Evolutionary conservation across 164 flowering plant species (phyloP).

Genomic region (Vitis cinerea): DNA sequence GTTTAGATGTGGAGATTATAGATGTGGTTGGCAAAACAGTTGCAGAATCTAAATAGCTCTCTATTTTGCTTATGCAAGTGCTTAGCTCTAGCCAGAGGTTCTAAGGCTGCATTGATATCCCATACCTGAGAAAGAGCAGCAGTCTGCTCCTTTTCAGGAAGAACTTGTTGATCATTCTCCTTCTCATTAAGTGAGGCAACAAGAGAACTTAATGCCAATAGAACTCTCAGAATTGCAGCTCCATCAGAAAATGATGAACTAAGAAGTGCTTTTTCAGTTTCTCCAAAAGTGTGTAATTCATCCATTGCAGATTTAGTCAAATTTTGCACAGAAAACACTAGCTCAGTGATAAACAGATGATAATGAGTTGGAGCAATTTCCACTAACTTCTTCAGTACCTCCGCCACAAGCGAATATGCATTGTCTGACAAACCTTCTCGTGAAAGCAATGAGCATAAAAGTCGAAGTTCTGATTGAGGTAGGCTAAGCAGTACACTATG

Average conservation of each 20-base stretch:
- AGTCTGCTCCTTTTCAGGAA: slow-evolving; percentile 46
- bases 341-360: slow-evolving; percentile 76
- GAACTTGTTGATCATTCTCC: slow-evolving; percentile 44
- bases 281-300: slow-evolving; percentile 75
- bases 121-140: slow-evolving; percentile 59
- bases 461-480: slow-evolving; percentile 78
- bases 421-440: slow-evolving; percentile 94
- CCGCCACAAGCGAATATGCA: slow-evolving; percentile 79
- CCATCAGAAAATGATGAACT: slow-evolving; percentile 74
- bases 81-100: slow-evolving; percentile 94
- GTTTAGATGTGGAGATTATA: slow-evolving; percentile 36
- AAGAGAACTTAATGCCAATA: slow-evolving; percentile 87
- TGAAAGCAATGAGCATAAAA: slow-evolving; percentile 90
- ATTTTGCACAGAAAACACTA: slow-evolving; percentile 64
- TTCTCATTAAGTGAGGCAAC: slow-evolving; percentile 58
- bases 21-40: slow-evolving; percentile 38
- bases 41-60: slow-evolving; percentile 63
- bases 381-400: slow-evolving; percentile 86
- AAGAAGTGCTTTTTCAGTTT: slow-evolving; percentile 71
- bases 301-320: slow-evolving; percentile 72
- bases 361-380: slow-evolving; percentile 74
- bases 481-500: slow-evolving; percentile 46
- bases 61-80: slow-evolving; percentile 81
- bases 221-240: slow-evolving; percentile 86
- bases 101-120: slow-evolving; percentile 72